Base-by-base conservation (phyloP, 2,329 filamentous ascomycete genomes). In the Pseudogymnoascus sp. region DNA sequence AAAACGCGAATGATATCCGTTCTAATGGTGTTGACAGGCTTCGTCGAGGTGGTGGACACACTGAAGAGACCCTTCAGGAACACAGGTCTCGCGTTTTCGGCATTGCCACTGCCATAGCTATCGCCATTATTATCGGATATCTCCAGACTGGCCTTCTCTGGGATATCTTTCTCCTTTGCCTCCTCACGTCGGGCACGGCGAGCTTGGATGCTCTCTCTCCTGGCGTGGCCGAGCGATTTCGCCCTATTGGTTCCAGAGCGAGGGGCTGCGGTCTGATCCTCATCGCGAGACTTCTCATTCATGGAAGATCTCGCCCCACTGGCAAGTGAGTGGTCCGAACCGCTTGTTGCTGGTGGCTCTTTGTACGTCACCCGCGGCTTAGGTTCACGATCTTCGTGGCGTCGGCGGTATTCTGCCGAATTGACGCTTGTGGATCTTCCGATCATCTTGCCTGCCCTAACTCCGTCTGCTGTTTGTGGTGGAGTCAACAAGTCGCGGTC, bases 21-120 rank as follows among this genome's bases (percentile, higher is more conserved):
- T 40, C 93, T 87, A 66, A 99, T 99, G 64, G 91, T 86, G 1
- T 87, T 81, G 10, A 97, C 84, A 0, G 93, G 91, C 73, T 96
- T 96, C 72, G 88, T 95, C 64, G 92, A 97, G 5, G 95, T 99
- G 0, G 95, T 99, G 3, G 91, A 96, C 62, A 97, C 95, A 71
- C 93, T 97, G 78, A 99, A 97, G 16, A 99, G 82, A 4, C 95
- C 95, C 76, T 97, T 99, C 64, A 99, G 84, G 74, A 89, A 97
- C 2, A 97, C 95, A 0, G 95, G 95, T 74, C 96, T 97, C 62
- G 93, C 88, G 65, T 93, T 84, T 68, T 96, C 91, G 4, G 89
- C 87, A 68, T 84, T 86, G 66, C 85, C 87, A 68, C 84, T 86
- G 66, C 85, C 82, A 8, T 88, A 75, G 23, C 83, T 78, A 42